A percentile compares a stretch with the other conserved stretches of the same genome.
Conservation (phyloP, 805 yeast species). For the Ogataea pignaliae region DNA sequence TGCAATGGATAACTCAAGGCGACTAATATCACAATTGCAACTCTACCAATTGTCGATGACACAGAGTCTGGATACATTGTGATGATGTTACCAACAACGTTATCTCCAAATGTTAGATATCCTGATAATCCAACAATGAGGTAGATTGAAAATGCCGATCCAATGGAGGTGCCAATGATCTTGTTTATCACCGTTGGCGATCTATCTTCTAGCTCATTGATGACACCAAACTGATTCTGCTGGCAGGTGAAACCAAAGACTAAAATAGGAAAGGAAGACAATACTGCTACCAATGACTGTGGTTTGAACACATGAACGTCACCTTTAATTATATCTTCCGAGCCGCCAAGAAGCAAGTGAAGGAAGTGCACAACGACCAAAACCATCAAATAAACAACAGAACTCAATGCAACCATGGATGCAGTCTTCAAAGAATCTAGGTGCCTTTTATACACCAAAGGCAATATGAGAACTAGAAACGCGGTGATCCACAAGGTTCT, state of each 20-base stretch:
- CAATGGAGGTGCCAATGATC: conserved; percentile 51
- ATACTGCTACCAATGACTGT: conserved; percentile 38
- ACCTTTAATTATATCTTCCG: conserved; percentile 55
- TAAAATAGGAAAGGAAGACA: conserved; percentile 81
- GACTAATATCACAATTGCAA: conserved; percentile 77
- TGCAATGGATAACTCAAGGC: conserved; percentile 84
- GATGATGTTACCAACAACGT: conserved; percentile 74
- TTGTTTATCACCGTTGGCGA: conserved; percentile 41
- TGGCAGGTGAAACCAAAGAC: conserved; percentile 96
- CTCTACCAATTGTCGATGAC: conserved; percentile 72
- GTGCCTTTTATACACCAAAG: conserved; percentile 68
- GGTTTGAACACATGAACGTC: conserved; percentile 47
- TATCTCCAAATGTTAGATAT: conserved; percentile 80
- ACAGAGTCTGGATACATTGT: conserved; percentile 63
- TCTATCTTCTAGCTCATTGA: conserved; percentile 69
- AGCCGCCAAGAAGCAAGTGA: conserved; percentile 48
- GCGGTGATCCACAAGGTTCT: conserved; percentile 61
- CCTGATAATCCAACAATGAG: conserved; percentile 75
- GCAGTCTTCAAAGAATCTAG: conserved; percentile 84
- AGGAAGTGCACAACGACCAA: conserved; percentile 71
- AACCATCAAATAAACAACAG: conserved; percentile 72
- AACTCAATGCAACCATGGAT: conserved; percentile 73
- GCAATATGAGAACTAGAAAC: conserved; percentile 49
- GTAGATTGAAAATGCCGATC: conserved; percentile 58
- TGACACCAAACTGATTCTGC: conserved; percentile 87